Conservation (phyloP, 129 eudicot genomes). For the Chrysanthemum makinoi region DNA sequence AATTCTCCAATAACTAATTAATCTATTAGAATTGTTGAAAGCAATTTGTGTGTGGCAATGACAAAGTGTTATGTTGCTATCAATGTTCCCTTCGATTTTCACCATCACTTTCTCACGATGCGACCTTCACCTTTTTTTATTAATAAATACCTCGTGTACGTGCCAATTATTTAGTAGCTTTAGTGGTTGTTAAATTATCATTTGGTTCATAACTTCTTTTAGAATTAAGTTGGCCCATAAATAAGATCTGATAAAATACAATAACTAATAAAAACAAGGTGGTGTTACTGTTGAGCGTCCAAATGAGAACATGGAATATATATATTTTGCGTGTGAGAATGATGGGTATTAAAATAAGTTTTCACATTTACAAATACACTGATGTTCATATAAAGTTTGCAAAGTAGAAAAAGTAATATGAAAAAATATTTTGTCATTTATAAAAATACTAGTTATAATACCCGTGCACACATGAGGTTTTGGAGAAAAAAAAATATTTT, state of each 20-base stretch:
- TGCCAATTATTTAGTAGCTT: neutral
- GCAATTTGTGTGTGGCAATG: constrained; percentile 30
- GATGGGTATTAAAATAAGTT: neutral
- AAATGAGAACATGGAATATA: constrained; percentile 1
- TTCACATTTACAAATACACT: neutral
- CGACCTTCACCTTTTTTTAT: constrained; percentile 18
- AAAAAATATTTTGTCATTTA: neutral
- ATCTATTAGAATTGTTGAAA: constrained; percentile 27
- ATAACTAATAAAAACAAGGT: neutral
- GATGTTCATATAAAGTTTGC: neutral
- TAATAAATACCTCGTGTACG: neutral
- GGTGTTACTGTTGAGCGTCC: neutral
- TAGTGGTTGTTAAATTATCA: neutral
- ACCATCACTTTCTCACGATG: constrained; percentile 29
- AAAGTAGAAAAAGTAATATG: neutral
- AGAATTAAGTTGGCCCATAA: neutral
- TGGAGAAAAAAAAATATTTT: no score
- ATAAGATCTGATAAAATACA: neutral
- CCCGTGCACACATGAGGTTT: no score
- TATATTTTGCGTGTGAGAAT: neutral
- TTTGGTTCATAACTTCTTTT: neutral
- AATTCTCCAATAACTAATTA: neutral
- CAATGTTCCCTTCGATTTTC: constrained; percentile 38
- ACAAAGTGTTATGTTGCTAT: constrained; percentile 31
- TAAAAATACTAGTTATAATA: no score